Base-by-base conservation (phyloP, 2,329 filamentous ascomycete genomes). In the Colletotrichum tanaceti region DNA sequence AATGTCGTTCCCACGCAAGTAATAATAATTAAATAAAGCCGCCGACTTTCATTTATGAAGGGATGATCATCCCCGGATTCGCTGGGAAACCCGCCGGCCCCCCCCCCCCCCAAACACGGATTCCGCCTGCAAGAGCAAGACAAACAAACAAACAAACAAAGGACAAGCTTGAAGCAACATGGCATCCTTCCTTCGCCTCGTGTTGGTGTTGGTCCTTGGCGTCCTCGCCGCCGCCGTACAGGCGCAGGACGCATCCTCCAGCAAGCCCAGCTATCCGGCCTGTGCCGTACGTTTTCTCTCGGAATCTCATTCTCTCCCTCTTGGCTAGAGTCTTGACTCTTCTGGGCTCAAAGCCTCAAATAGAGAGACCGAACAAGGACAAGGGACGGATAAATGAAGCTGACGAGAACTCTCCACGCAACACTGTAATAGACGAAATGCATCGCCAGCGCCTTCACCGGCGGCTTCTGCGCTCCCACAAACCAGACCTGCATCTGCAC, bases 401-500 rank as follows among this genome's bases (percentile, higher is more conserved):
- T 35, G 43, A 14, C 32, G 28, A 32, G n/a, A n/a, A n/a, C n/a
- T n/a, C n/a, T n/a, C n/a, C n/a, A n/a, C n/a, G n/a, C n/a, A n/a
- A n/a, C n/a, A n/a, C n/a, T n/a, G n/a, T n/a, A n/a, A n/a, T n/a
- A 71, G 70, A 65, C 49, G 14, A 58, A 50, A 49, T 71, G 70
- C 18, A 71, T 71, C 41, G 62, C 58, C 32, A 63, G 44, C 20
- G 70, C 70, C 20, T 61, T 70, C 10, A 14, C 14, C 1, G 54
- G 58, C n/a, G 70, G 67, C 38, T 28, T 70, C 11, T 77, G 75
- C 47, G 58, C 68, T 14, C 62, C 63, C 2, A 69, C 68, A 44
- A 71, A 77, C 20, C 61, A 71, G 22, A 65, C 65, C 1, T 77
- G 75, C 38, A 57, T 77, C 18, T 75, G 74, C 49, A 47, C 70